Evolutionary conservation across 2,329 filamentous ascomycete species (phyloP).

Genomic region (Penicillium sumatraense): DNA sequence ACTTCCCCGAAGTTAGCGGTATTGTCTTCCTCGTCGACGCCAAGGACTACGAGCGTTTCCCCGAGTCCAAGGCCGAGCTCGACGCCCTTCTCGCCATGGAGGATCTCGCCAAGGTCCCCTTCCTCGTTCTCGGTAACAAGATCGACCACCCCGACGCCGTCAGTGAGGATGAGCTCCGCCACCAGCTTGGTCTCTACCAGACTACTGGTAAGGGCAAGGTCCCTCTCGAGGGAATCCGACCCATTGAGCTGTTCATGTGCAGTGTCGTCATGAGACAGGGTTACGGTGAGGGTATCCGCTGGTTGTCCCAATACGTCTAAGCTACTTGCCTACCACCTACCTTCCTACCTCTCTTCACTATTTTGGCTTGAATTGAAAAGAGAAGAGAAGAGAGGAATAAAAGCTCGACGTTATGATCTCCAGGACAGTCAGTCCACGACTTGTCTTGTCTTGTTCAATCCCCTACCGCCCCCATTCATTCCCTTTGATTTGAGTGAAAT

Average conservation of each 20-base stretch:
- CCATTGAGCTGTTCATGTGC: conserved; percentile 99
- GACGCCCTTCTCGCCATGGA: conserved; percentile 96
- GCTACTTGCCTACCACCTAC: no score
- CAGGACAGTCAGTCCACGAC: no score
- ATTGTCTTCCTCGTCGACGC: conserved; percentile 98
- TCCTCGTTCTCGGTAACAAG: conserved; percentile 97
- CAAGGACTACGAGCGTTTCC: conserved; percentile 93
- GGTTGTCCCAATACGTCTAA: conserved; percentile 91
- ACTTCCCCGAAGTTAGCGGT: conserved; percentile 93
- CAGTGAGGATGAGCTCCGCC: conserved; percentile 91
- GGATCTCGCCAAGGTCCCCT: conserved; percentile 92
- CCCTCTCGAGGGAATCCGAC: conserved; percentile 85
- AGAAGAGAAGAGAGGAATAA: no score
- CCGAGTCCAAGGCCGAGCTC: conserved; percentile 94
- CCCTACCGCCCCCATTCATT: neutral
- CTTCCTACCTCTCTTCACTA: no score
- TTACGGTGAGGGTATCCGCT: conserved; percentile 88
- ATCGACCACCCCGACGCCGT: conserved; percentile 97
- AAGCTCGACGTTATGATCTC: neutral
- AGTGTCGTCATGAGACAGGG: conserved; percentile 98
- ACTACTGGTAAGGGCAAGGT: conserved; percentile 96
- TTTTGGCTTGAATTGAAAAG: neutral
- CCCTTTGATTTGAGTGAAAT: neutral
- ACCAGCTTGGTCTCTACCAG: conserved; percentile 91
- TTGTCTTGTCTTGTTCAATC: neutral